Evolutionary conservation across 1,284 basidiomycete genomes (phyloP).

Genomic region (Blastosporella zonata): DNA sequence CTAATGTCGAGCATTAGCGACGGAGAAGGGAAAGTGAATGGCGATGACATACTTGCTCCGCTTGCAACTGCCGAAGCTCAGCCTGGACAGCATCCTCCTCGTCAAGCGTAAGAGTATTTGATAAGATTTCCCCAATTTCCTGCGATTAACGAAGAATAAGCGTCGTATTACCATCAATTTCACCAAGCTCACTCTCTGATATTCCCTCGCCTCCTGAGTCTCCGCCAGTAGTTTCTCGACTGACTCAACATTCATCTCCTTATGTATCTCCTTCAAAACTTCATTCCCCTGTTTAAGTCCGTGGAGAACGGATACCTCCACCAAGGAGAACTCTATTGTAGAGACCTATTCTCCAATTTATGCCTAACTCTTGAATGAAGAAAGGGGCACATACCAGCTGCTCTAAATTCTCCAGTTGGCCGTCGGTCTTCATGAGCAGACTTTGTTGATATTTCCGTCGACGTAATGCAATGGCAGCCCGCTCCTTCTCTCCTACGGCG

Average conservation of each 20-base stretch:
- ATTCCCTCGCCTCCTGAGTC: conserved; percentile 88
- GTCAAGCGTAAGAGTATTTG: conserved; percentile 78
- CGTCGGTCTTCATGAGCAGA: conserved; percentile 85
- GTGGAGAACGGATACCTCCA: conserved; percentile 90
- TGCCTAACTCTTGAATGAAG: neutral
- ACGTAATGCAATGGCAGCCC: conserved; percentile 84
- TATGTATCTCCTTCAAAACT: conserved; percentile 91
- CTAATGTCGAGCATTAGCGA: neutral
- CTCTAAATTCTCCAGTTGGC: conserved; percentile 87
- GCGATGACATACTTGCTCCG: conserved; percentile 45
- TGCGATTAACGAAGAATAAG: conserved; percentile 28
- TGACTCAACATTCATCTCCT: conserved; percentile 87
- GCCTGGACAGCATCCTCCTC: conserved; percentile 93
- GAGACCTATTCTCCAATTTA: conserved; percentile 61
- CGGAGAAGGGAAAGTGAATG: neutral
- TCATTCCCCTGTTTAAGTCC: conserved; percentile 92
- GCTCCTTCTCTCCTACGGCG: conserved; percentile 78
- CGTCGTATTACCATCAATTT: conserved; percentile 4
- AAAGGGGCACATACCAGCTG: conserved; percentile 64
- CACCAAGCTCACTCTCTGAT: conserved; percentile 68
- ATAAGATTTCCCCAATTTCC: conserved; percentile 91
- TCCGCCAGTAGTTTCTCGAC: conserved; percentile 94
- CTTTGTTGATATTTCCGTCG: conserved; percentile 93
- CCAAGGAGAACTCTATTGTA: conserved; percentile 93
- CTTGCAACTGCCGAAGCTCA: conserved; percentile 73